These are phyloP conservation scores for Didymella lethalis DNA, from an alignment of 2,329 filamentous ascomycete species.

Conservation along the genomic window DNA sequence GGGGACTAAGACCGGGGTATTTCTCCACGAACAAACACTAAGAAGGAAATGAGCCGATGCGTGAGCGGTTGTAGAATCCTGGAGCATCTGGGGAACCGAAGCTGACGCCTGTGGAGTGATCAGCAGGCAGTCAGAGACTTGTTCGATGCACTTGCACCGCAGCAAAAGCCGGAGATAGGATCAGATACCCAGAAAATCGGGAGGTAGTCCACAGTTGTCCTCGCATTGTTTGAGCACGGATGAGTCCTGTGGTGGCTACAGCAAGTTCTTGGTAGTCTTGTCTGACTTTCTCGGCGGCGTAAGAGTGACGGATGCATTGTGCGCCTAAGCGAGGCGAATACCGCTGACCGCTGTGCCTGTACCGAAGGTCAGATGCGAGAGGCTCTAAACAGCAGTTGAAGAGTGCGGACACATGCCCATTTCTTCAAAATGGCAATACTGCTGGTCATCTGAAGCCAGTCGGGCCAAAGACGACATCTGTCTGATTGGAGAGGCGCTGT, in stretches of 20 bases:
- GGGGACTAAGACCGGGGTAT: constrained; percentile 25
- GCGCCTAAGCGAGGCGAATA: background rate
- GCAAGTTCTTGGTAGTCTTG: too few species aligned
- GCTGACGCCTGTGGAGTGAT: background rate
- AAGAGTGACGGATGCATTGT: background rate
- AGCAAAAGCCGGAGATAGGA: too few species aligned
- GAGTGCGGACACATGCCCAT: background rate
- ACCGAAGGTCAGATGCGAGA: background rate
- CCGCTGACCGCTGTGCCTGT: constrained; percentile 10
- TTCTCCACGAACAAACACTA: constrained; percentile 26
- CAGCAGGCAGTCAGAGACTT: background rate
- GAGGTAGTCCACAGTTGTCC: too few species aligned
- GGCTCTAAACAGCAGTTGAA: background rate
- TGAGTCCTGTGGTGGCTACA: too few species aligned
- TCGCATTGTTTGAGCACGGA: too few species aligned
- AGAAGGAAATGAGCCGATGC: constrained; percentile 19
- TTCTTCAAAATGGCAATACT: background rate
- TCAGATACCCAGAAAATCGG: too few species aligned
- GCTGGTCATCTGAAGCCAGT: background rate
- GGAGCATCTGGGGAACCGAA: constrained; percentile 5
- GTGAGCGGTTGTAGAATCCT: constrained; percentile 8
- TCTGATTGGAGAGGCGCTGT: background rate
- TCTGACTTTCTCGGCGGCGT: too few species aligned
- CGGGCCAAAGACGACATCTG: background rate
- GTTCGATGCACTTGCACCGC: background rate